Conservation (phyloP, 257 asterid species). For the Ligustrum vulgare region DNA sequence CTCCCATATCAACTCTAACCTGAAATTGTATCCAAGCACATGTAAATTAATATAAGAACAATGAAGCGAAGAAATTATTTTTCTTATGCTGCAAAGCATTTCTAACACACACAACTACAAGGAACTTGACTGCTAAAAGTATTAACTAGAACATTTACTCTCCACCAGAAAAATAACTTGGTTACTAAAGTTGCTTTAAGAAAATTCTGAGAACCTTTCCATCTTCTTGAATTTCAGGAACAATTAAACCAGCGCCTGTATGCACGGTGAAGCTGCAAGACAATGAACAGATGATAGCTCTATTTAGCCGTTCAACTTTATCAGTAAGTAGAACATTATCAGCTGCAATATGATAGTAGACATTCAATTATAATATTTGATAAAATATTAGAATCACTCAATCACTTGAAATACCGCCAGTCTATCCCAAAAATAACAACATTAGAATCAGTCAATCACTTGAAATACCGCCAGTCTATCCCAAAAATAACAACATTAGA, state of each 20-base stretch:
- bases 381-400: too few species aligned
- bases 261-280: slow-evolving; percentile 75
- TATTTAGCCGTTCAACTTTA: neutral
- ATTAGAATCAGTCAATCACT: neutral
- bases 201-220: slow-evolving; percentile 62
- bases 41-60: slow-evolving; percentile 4
- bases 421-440: neutral
- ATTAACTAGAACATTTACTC: neutral
- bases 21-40: slow-evolving; percentile 30
- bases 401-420: too few species aligned
- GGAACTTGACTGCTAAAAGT: neutral
- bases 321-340: slow-evolving; percentile 12
- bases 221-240: slow-evolving; percentile 87
- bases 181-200: neutral
- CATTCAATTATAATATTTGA: too few species aligned
- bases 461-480: too few species aligned
- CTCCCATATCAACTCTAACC: slow-evolving; percentile 97
- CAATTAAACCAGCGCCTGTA: slow-evolving; percentile 89
- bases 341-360: neutral
- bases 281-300: slow-evolving; percentile 12
- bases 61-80: slow-evolving; percentile 6
- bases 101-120: neutral
- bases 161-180: neutral
- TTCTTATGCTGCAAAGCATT: neutral
- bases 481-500: neutral